Evolutionary conservation across 805 yeast species (phyloP).

Genomic region (Zygoascus biomembranicola): DNA sequence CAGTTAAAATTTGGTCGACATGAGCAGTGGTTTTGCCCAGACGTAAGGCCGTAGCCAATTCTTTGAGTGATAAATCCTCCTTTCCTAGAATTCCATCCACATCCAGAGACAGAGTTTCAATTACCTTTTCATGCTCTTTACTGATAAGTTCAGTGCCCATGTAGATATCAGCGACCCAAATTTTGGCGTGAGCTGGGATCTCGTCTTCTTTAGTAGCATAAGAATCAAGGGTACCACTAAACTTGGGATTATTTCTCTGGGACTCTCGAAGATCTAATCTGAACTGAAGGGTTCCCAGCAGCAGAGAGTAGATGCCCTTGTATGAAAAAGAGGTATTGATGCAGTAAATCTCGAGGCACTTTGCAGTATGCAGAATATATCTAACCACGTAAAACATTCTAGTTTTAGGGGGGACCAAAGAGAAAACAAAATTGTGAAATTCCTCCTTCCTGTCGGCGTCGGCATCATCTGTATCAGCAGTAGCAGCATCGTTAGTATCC

Average conservation of each 20-base stretch:
- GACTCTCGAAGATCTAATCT: slow-evolving; percentile 25
- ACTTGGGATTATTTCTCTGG: slow-evolving; percentile 10
- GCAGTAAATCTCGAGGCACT: slow-evolving; percentile 23
- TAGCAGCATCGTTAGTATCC: neutral
- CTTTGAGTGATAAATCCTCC: slow-evolving; percentile 24
- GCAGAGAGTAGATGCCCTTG: slow-evolving; percentile 20
- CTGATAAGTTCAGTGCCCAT: slow-evolving; percentile 22
- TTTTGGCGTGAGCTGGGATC: slow-evolving; percentile 21
- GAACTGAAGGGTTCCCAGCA: slow-evolving; percentile 23
- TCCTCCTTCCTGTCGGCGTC: neutral
- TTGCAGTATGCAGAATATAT: slow-evolving; percentile 14
- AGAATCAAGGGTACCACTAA: slow-evolving; percentile 30
- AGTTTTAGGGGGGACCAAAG: slow-evolving; percentile 18
- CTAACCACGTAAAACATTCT: slow-evolving; percentile 14
- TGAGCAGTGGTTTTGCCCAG: slow-evolving; percentile 23
- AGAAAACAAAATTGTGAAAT: slow-evolving; percentile 15
- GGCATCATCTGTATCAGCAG: too few species aligned
- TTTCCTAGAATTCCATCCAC: slow-evolving; percentile 26
- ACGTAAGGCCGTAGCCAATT: slow-evolving; percentile 23
- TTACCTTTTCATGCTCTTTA: slow-evolving; percentile 26
- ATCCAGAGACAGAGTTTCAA: slow-evolving; percentile 25
- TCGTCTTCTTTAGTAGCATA: slow-evolving; percentile 22
- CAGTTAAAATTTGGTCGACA: slow-evolving; percentile 15
- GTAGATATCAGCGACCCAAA: slow-evolving; percentile 24
- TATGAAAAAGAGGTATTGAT: slow-evolving; percentile 21